phyloP scores from a whole-genome alignment of 164 flowering plant species.

The Annona squamosa region DNA sequence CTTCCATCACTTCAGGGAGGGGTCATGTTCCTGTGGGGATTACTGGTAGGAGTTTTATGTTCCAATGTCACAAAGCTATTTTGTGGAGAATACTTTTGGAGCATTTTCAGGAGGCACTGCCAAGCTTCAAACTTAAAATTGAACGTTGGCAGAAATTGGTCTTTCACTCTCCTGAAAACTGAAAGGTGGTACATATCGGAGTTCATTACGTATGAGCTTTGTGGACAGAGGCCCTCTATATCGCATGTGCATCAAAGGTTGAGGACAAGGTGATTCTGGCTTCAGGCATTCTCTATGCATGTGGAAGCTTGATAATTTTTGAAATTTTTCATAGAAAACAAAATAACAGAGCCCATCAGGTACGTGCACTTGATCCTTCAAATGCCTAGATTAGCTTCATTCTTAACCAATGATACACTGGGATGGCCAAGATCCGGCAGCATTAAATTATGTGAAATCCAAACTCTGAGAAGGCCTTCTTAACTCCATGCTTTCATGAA shows the following conservation, averaged over 20 bases:
- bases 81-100: neutral
- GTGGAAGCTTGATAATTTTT: neutral
- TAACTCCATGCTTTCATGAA: neutral
- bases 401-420: neutral
- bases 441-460: neutral
- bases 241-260: neutral
- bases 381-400: neutral
- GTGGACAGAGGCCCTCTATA: neutral
- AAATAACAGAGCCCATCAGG: neutral
- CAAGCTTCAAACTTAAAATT: too few species aligned
- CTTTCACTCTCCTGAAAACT: neutral
- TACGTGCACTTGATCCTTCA: neutral
- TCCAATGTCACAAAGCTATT: neutral
- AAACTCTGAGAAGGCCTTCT: neutral
- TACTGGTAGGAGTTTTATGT: constrained; percentile 46
- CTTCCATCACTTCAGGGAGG: constrained; percentile 77
- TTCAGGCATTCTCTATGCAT: neutral
- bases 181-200: neutral
- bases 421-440: neutral
- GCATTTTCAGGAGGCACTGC: neutral
- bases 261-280: neutral
- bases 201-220: neutral
- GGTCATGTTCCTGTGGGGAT: constrained; percentile 71
- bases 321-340: neutral
- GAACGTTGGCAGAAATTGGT: neutral